Evolutionary conservation across 768 basidiomycete species (phyloP).

Genomic region (Leccinellum luteum): DNA sequence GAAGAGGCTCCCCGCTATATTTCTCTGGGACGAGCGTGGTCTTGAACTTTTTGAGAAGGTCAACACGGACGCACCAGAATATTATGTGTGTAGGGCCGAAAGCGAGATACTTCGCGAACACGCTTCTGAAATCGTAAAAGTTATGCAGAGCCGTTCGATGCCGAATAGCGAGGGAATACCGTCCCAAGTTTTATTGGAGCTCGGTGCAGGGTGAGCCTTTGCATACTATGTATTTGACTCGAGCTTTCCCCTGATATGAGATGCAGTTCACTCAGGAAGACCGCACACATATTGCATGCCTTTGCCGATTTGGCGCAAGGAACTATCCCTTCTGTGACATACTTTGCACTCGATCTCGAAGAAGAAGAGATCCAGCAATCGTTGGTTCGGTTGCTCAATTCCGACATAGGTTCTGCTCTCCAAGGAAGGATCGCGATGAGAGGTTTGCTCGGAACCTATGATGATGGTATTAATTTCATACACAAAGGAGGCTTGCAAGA

Average conservation of each 20-base stretch:
- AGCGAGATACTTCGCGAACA: conserved; percentile 76
- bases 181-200: conserved; percentile 74
- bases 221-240: too few relatives aligned
- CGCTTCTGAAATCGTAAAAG: conserved; percentile 68
- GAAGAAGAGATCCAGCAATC: conserved; percentile 80
- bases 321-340: conserved; percentile 56
- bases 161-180: conserved; percentile 19
- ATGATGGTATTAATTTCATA: conserved; percentile 82
- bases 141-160: conserved; percentile 52
- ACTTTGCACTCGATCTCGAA: conserved; percentile 95
- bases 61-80: conserved; percentile 66
- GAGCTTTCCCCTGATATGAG: not conserved
- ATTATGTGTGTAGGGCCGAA: conserved; percentile 90
- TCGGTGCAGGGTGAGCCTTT: conserved; percentile 87
- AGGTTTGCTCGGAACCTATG: conserved; percentile 90
- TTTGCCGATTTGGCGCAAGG: conserved; percentile 55
- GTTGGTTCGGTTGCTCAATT: conserved; percentile 60
- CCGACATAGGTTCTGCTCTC: conserved; percentile 59
- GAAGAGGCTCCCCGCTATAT: conserved; percentile 75
- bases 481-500: conserved; percentile 37
- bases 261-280: conserved; percentile 79
- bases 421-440: conserved; percentile 72
- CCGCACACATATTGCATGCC: conserved; percentile 75
- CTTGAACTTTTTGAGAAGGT: conserved; percentile 84
- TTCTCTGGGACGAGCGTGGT: conserved; percentile 85